A percentile compares a stretch with the other conserved stretches of the same genome.
Evolutionary conservation across 1,284 basidiomycete species (phyloP).

Genomic region (Agroathelia rolfsii): DNA sequence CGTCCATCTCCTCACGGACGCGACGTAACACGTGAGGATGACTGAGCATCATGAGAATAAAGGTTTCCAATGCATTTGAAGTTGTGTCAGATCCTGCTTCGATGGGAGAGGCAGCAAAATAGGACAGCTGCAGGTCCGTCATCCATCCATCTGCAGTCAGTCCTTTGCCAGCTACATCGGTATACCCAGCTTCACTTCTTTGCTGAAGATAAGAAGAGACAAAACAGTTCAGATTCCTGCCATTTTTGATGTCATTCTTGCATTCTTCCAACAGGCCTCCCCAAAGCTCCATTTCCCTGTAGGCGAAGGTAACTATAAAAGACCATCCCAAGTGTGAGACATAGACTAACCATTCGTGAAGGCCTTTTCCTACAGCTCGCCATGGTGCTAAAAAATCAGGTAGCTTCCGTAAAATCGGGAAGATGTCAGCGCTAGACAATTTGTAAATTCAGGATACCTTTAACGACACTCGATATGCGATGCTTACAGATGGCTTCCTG

Average conservation of each 20-base stretch:
- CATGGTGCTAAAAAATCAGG: slow-evolving; percentile 19
- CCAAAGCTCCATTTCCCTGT: slow-evolving; percentile 20
- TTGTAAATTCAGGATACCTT: background rate
- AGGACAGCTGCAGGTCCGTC: slow-evolving; percentile 20
- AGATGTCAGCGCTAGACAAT: slow-evolving; percentile 18
- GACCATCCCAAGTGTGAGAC: background rate
- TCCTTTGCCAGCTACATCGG: slow-evolving; percentile 18
- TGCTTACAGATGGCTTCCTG: slow-evolving; percentile 17
- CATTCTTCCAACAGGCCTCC: slow-evolving; percentile 16
- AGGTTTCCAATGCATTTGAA: slow-evolving; percentile 17
- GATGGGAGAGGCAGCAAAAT: slow-evolving; percentile 16
- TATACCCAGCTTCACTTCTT: slow-evolving; percentile 16
- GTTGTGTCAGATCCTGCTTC: slow-evolving; percentile 20
- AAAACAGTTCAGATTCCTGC: slow-evolving; percentile 10
- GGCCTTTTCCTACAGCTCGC: slow-evolving; percentile 16
- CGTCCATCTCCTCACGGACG: slow-evolving; percentile 19
- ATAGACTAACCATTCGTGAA: slow-evolving; percentile 17
- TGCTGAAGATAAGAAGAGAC: slow-evolving; percentile 17
- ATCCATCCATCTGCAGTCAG: slow-evolving; percentile 19
- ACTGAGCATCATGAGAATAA: slow-evolving; percentile 16
- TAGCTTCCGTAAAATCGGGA: slow-evolving; percentile 18
- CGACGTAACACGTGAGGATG: slow-evolving; percentile 16
- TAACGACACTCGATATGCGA: background rate
- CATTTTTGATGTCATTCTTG: slow-evolving; percentile 10
- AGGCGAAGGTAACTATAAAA: background rate